phyloP scores from a whole-genome alignment of 2,329 filamentous ascomycete species.

The Keithomyces neogunnii region DNA sequence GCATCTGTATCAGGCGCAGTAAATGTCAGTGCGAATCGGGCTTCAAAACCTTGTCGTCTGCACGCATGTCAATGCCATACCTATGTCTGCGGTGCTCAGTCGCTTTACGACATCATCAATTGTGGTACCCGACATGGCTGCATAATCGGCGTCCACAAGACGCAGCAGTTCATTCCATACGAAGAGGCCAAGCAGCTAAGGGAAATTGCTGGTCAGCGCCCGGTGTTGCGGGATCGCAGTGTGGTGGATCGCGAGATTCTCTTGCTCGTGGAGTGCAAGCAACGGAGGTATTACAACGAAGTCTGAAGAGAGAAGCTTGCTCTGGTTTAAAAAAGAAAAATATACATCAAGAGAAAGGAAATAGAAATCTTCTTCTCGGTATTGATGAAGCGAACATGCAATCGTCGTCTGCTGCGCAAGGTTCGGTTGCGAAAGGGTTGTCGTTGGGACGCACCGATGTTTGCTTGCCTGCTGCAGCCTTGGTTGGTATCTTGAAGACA shows the following conservation, averaged over 20 bases:
- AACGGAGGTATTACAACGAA: slow-evolving; percentile 5
- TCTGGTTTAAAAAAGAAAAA: not conserved
- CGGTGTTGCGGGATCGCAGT: slow-evolving; percentile 6
- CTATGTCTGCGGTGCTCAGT: slow-evolving; percentile 46
- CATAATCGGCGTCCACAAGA: slow-evolving; percentile 35
- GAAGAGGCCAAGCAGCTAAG: slow-evolving; percentile 12
- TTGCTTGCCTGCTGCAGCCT: slow-evolving; percentile 8
- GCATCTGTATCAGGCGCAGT: slow-evolving; percentile 48
- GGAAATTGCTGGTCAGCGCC: slow-evolving; percentile 11
- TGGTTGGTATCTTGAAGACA: not conserved
- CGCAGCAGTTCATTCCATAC: slow-evolving; percentile 26
- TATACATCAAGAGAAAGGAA: too few species aligned
- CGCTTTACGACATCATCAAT: slow-evolving; percentile 58
- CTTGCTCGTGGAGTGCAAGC: not conserved
- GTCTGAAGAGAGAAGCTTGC: not conserved
- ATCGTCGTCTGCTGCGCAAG: slow-evolving; percentile 4
- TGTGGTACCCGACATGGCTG: slow-evolving; percentile 50
- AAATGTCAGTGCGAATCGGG: not conserved
- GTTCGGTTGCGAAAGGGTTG: not conserved
- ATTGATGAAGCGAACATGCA: not conserved
- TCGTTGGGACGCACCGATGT: not conserved
- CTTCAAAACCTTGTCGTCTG: not conserved
- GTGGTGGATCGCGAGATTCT: slow-evolving; percentile 15
- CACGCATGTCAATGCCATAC: slow-evolving; percentile 27
- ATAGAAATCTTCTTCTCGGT: not conserved